A percentile compares a stretch with the other conserved stretches of the same genome.
phyloP scores from a whole-genome alignment of 2,329 filamentous ascomycete genomes.

The Plectosphaerella sp. region DNA sequence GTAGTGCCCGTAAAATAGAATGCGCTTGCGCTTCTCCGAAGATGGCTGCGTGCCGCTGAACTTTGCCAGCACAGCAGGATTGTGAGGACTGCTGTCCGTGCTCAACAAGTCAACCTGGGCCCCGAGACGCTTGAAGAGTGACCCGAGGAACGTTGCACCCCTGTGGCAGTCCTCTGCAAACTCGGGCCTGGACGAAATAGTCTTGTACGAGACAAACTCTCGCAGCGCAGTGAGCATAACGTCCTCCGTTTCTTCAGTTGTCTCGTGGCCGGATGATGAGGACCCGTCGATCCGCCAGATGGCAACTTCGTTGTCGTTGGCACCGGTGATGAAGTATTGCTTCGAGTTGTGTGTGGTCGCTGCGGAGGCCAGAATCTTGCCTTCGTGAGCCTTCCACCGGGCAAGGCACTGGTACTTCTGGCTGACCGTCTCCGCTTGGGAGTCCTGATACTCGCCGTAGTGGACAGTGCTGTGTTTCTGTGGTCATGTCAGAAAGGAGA shows the following conservation, averaged over 20 bases:
- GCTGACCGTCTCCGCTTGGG: conserved; percentile 53
- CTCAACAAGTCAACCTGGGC: conserved; percentile 88
- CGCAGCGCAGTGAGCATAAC: conserved; percentile 67
- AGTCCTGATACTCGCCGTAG: conserved; percentile 51
- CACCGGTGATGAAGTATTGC: conserved; percentile 88
- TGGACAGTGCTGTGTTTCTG: conserved; percentile 65
- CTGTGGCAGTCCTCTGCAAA: conserved; percentile 89
- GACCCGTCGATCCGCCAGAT: conserved; percentile 69
- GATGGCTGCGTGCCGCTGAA: conserved; percentile 72
- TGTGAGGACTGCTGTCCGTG: conserved; percentile 66
- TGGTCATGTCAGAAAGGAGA: conserved; percentile 13
- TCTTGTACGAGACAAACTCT: conserved; percentile 88
- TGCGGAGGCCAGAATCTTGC: conserved; percentile 81
- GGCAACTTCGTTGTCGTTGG: conserved; percentile 84
- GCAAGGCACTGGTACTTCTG: conserved; percentile 78
- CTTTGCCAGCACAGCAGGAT: conserved; percentile 88
- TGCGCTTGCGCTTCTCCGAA: conserved; percentile 63
- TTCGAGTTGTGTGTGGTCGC: conserved; percentile 65
- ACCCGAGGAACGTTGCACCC: conserved; percentile 85
- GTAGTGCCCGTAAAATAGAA: conserved; percentile 97
- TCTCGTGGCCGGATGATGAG: conserved; percentile 13
- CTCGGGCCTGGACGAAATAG: conserved; percentile 80
- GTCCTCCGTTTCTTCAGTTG: conserved; percentile 39
- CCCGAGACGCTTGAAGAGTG: conserved; percentile 87
- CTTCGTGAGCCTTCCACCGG: conserved; percentile 78